These are phyloP conservation scores for Trypanosoma brucei DNA, from an alignment of 208 protist species.

Conservation along the genomic window DNA sequence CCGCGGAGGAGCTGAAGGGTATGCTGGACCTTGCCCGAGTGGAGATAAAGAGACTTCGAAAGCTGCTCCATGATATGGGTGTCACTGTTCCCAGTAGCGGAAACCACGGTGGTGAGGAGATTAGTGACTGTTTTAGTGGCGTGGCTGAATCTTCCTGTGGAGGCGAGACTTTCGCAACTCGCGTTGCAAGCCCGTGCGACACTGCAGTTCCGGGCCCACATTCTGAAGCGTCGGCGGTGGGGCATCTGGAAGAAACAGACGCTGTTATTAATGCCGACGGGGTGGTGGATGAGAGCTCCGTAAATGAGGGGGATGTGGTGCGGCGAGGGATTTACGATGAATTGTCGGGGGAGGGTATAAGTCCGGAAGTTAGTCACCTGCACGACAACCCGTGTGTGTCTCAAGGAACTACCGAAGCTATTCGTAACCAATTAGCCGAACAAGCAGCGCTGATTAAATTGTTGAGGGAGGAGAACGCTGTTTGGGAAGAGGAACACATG, in stretches of 20 bases:
- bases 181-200: too few relatives aligned
- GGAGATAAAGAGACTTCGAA: constrained; percentile 49
- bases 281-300: neutral
- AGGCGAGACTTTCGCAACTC: too few relatives aligned
- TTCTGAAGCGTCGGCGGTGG: neutral
- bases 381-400: constrained; percentile 38
- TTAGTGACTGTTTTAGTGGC: neutral
- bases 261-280: neutral
- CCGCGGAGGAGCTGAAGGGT: constrained; percentile 65
- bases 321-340: constrained; percentile 37
- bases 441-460: constrained; percentile 24
- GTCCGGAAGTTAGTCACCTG: constrained; percentile 32
- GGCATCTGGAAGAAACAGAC: neutral
- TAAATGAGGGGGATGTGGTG: constrained; percentile 30
- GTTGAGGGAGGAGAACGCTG: constrained; percentile 47
- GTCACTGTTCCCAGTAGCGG: neutral
- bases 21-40: constrained; percentile 63
- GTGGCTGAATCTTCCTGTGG: neutral
- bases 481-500: constrained; percentile 64
- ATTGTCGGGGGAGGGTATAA: constrained; percentile 31
- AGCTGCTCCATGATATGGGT: neutral
- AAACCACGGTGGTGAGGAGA: neutral
- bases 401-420: constrained; percentile 30
- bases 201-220: too few relatives aligned
- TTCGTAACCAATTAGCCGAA: constrained; percentile 44